A percentile compares a stretch with the other conserved stretches of the same genome.
phyloP scores from a whole-genome alignment of 306 rosid species.

The Begonia peltatifolia region DNA sequence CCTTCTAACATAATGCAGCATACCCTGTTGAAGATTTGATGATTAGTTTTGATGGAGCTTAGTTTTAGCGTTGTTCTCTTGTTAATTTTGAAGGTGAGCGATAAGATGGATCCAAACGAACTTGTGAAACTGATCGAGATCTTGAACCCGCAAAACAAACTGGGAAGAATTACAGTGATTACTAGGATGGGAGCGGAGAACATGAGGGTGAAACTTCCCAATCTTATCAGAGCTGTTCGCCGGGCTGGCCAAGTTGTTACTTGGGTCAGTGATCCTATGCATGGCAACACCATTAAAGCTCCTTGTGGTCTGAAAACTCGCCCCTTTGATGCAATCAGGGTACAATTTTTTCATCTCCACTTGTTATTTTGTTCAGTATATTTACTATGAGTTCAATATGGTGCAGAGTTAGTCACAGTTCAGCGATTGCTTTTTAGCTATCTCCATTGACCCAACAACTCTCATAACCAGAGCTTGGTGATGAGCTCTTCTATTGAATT shows the following conservation, averaged over 20 bases:
- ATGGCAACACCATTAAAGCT: slow-evolving; percentile 97
- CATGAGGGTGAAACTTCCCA: slow-evolving; percentile 99
- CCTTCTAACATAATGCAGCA: too few relatives aligned
- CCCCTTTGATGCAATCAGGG: slow-evolving; percentile 92
- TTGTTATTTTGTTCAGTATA: too few relatives aligned
- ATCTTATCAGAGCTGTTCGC: slow-evolving; percentile 85
- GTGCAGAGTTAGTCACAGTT: too few relatives aligned
- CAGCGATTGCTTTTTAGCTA: too few relatives aligned
- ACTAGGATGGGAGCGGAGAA: slow-evolving; percentile 99
- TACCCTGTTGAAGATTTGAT: too few relatives aligned
- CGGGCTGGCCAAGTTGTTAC: slow-evolving; percentile 86
- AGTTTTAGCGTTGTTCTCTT: background rate
- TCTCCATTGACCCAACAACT: too few relatives aligned
- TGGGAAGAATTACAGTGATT: slow-evolving; percentile 88
- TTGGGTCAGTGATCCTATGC: slow-evolving; percentile 99
- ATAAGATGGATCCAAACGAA: slow-evolving; percentile 89
- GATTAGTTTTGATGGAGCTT: too few relatives aligned
- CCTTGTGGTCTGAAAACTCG: slow-evolving; percentile 99
- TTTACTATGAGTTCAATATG: too few relatives aligned
- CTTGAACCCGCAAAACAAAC: slow-evolving; percentile 81
- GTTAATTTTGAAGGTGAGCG: slow-evolving; percentile 53
- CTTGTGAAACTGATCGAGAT: slow-evolving; percentile 83
- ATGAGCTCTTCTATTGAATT: too few relatives aligned
- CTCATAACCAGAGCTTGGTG: too few relatives aligned
- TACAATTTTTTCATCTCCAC: slow-evolving; percentile 13